Evolutionary conservation across 2,329 filamentous ascomycete genomes (phyloP).

Genomic region (Pleochaeta shiraiana): DNA sequence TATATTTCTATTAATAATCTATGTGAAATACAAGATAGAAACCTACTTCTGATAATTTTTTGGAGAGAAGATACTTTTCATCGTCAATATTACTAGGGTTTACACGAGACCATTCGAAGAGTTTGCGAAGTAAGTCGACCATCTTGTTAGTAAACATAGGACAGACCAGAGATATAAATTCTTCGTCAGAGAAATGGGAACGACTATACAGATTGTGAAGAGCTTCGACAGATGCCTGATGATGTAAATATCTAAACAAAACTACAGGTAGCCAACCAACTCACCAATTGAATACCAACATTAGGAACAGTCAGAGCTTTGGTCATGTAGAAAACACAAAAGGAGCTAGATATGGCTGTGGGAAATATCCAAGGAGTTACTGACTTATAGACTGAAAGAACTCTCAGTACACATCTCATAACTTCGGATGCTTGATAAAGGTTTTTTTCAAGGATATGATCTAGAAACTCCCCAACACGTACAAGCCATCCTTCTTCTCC

Average conservation of each 20-base stretch:
- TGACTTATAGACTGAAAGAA: conserved; percentile 54
- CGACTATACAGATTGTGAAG: conserved; percentile 66
- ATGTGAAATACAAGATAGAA: background rate
- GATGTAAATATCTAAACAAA: conserved; percentile 9
- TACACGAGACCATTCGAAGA: conserved; percentile 63
- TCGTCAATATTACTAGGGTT: conserved; percentile 72
- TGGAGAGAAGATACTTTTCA: conserved; percentile 75
- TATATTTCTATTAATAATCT: conserved; percentile 18
- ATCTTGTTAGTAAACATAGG: conserved; percentile 57
- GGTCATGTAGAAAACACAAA: conserved; percentile 48
- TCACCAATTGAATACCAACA: conserved; percentile 52
- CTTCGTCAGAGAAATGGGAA: conserved; percentile 49
- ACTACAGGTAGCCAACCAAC: conserved; percentile 10
- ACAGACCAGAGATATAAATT: conserved; percentile 56
- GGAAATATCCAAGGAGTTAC: conserved; percentile 76
- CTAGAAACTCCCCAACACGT: conserved; percentile 53
- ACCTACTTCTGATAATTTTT: conserved; percentile 75
- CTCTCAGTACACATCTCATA: conserved; percentile 50
- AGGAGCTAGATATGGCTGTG: conserved; percentile 51
- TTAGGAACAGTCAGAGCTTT: conserved; percentile 47
- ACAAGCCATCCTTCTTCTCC: conserved; percentile 75
- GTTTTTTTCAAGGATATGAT: conserved; percentile 32
- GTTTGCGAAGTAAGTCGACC: conserved; percentile 45
- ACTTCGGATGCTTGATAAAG: conserved; percentile 49
- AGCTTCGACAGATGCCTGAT: conserved; percentile 55